These are phyloP conservation scores for Kernera saxatilis DNA, from an alignment of 345 rosid species.

Conservation along the genomic window DNA sequence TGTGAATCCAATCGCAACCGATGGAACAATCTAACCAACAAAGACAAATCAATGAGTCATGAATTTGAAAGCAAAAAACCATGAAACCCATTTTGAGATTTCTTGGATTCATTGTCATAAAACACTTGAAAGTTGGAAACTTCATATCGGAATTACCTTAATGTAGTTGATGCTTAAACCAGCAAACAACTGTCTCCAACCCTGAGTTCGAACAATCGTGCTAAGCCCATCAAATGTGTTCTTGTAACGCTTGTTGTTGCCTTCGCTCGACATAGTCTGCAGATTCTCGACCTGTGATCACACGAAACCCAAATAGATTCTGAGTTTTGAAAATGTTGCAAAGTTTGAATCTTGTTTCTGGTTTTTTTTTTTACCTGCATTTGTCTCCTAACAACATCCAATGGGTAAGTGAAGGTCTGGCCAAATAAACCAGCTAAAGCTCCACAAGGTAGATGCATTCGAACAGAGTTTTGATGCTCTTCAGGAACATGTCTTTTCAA, in stretches of 20 bases:
- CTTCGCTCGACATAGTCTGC: slow-evolving; percentile 45
- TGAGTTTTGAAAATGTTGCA: background rate
- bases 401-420: slow-evolving; percentile 89
- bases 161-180: slow-evolving; percentile 93
- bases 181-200: slow-evolving; percentile 93
- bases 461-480: slow-evolving; percentile 79
- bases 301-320: background rate
- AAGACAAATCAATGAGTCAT: background rate
- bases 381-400: slow-evolving; percentile 97
- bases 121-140: background rate
- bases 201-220: slow-evolving; percentile 64
- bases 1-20: slow-evolving; percentile 92
- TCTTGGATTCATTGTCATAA: background rate
- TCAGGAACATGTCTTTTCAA: slow-evolving; percentile 90
- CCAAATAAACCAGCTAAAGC: slow-evolving; percentile 94
- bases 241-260: slow-evolving; percentile 51
- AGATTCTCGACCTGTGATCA: slow-evolving; percentile 66
- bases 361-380: slow-evolving; percentile 68
- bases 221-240: slow-evolving; percentile 71
- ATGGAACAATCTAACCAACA: slow-evolving; percentile 70
- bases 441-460: slow-evolving; percentile 91
- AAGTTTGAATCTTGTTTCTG: background rate
- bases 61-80: background rate
- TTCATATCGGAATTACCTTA: slow-evolving; percentile 45
- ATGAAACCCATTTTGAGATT: background rate